Percentiles rank a stretch among this genome's conserved stretches.
These are phyloP conservation scores for Boletus reticulatus DNA, from an alignment of 768 basidiomycete genomes.

Conservation along the genomic window DNA sequence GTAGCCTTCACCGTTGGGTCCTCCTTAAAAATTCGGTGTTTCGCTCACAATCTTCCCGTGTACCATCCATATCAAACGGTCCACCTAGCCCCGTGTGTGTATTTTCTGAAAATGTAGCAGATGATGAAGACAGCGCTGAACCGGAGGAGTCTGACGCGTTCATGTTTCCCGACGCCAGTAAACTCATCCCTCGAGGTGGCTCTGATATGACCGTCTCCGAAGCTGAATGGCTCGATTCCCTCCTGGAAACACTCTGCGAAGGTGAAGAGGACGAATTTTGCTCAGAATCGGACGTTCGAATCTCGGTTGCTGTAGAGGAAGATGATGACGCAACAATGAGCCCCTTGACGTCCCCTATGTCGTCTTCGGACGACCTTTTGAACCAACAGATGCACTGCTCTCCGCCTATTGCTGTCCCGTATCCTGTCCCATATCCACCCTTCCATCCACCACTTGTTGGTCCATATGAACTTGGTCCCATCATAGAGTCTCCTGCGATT, in stretches of 20 bases:
- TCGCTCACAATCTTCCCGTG: slow-evolving; percentile 45
- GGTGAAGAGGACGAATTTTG: slow-evolving; percentile 64
- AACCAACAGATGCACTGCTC: slow-evolving; percentile 49
- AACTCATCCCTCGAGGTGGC: slow-evolving; percentile 40
- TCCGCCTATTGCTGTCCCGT: slow-evolving; percentile 47
- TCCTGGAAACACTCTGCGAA: slow-evolving; percentile 71
- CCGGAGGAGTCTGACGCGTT: slow-evolving; percentile 59
- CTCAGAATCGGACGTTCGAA: slow-evolving; percentile 43
- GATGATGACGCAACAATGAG: slow-evolving; percentile 57
- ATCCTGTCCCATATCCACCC: slow-evolving; percentile 68
- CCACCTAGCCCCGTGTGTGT: slow-evolving; percentile 27
- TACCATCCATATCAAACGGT: slow-evolving; percentile 27
- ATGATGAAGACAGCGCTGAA: slow-evolving; percentile 45
- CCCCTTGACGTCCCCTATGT: slow-evolving; percentile 66
- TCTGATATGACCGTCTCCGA: slow-evolving; percentile 51
- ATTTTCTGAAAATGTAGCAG: slow-evolving; percentile 38
- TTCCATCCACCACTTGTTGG: slow-evolving; percentile 56
- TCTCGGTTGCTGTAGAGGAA: slow-evolving; percentile 54
- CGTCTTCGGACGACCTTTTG: slow-evolving; percentile 74
- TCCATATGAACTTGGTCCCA: slow-evolving; percentile 48
- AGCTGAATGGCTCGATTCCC: slow-evolving; percentile 78
- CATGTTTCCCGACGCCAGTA: slow-evolving; percentile 77
- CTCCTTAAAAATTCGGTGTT: slow-evolving; percentile 82
- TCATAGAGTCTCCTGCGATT: slow-evolving; percentile 41
- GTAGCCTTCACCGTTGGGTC: slow-evolving; percentile 84